Percentiles rank a stretch among this genome's conserved stretches.
Evolutionary conservation across 371 early-diverging fungal species (phyloP).

Genomic region (Funneliformis caledonium): DNA sequence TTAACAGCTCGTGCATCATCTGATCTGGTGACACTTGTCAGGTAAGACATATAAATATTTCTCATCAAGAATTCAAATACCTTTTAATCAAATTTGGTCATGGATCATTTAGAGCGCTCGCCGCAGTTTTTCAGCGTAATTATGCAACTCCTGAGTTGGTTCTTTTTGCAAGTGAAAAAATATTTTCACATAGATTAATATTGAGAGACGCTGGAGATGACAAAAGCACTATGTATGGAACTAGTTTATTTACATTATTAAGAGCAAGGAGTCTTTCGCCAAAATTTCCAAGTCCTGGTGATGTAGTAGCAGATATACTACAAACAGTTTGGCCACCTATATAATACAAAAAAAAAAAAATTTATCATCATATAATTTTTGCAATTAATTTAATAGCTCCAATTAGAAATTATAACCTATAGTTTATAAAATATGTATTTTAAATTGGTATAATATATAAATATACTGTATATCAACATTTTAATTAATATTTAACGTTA

Average conservation of each 20-base stretch:
- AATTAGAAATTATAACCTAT: too few species aligned
- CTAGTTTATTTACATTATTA: background rate
- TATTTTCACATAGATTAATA: slow-evolving; percentile 56
- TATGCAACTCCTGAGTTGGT: slow-evolving; percentile 66
- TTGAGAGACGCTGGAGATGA: slow-evolving; percentile 35
- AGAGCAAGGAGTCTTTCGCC: background rate
- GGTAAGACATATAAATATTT: slow-evolving; percentile 46
- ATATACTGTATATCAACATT: too few species aligned
- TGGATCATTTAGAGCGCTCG: slow-evolving; percentile 50
- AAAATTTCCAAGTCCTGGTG: slow-evolving; percentile 1
- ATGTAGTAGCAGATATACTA: slow-evolving; percentile 34
- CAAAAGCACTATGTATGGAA: slow-evolving; percentile 37
- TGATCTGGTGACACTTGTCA: slow-evolving; percentile 61
- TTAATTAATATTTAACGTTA: too few species aligned
- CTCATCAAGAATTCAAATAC: background rate
- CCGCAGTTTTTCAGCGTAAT: slow-evolving; percentile 58
- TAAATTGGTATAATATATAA: too few species aligned
- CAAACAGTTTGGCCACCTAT: slow-evolving; percentile 31
- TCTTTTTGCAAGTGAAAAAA: slow-evolving; percentile 62
- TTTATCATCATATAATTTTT: too few species aligned
- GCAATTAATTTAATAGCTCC: too few species aligned
- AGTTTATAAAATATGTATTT: too few species aligned
- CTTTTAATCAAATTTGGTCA: background rate
- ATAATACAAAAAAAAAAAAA: background rate
- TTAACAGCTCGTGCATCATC: slow-evolving; percentile 64